Evolutionary conservation across 2,329 filamentous ascomycete species (phyloP).

Genomic region (Pleoardoris graminearum): DNA sequence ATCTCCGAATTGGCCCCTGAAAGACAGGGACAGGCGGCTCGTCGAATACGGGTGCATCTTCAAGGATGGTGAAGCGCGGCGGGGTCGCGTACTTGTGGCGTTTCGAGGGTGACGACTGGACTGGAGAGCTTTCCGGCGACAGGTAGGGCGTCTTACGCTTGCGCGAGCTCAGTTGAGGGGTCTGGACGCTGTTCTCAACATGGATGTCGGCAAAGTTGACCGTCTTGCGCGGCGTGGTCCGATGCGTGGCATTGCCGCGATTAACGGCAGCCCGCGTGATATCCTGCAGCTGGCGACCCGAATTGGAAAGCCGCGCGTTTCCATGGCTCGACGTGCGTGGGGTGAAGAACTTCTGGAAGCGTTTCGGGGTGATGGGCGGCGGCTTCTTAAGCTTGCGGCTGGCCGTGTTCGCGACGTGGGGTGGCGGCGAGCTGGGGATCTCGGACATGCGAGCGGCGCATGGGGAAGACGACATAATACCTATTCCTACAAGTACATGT

Average conservation of each 20-base stretch:
- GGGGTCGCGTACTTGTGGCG: constrained; percentile 35
- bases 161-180: constrained; percentile 36
- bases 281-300: constrained; percentile 53
- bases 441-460: constrained; percentile 33
- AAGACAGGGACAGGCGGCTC: constrained; percentile 26
- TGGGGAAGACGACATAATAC: constrained; percentile 28
- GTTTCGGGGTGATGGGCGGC: constrained; percentile 56
- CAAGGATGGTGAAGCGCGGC: constrained; percentile 36
- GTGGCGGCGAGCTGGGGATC: constrained; percentile 46
- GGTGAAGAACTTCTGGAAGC: constrained; percentile 57
- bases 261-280: constrained; percentile 54
- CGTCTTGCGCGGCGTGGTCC: constrained; percentile 43
- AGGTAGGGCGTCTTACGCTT: constrained; percentile 46
- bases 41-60: constrained; percentile 33
- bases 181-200: constrained; percentile 30
- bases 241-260: constrained; percentile 31
- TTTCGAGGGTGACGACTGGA: constrained; percentile 49
- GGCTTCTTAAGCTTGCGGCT: constrained; percentile 50
- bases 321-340: constrained; percentile 46
- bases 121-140: constrained; percentile 47
- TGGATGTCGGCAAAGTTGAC: constrained; percentile 44
- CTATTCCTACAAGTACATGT: constrained; percentile 18
- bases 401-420: constrained; percentile 31
- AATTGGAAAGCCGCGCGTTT: constrained; percentile 40
- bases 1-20: constrained; percentile 43